Evolutionary conservation across 2,329 filamentous ascomycete species (phyloP), one percentile per base, ranked within the genome.

Genomic region (Alternaria gaisen): DNA sequence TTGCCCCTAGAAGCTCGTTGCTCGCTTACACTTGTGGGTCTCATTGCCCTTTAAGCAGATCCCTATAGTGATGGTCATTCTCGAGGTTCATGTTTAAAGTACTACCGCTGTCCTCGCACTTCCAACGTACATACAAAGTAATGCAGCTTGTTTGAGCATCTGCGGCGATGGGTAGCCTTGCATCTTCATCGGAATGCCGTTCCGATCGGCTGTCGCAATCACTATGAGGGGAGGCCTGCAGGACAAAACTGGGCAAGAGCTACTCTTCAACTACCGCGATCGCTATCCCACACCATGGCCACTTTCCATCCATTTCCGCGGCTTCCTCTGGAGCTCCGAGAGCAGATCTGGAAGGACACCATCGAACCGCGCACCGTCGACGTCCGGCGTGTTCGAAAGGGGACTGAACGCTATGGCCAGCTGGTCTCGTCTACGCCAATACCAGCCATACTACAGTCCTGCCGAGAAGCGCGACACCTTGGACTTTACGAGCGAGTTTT

Each of bases 1-100:
- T 54, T 66, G 55, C 60, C 67, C 67, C 6, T 47, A 53, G 12
- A n/a, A 34, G 22, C 18, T 36, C 18, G 20, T 12, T 56, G 47
- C 42, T 58, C 53, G 56, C 54, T 58, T 60, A 52, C 22, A 42
- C 44, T 57, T 53, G 56, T 44, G 18, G 36, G 28, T 22, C 32
- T 34, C 30, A 34, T 34, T 6, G 18, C 18, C 18, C 30, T 32
- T 5, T 30, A 9, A 36, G 20, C 24, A 14, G 18, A 36, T 30
- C 8, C n/a, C 4, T 34, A 24, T 4, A 9, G 36, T 18, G 8
- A 18, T 41, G 2, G 18, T 41, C 18, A 48, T 16, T 16, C 1
- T 32, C 2, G n/a, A 22, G n/a, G 20, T 22, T 36, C 20, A 24
- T 36, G 5, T 24, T 36, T 14, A 8, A 11, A 24, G 20, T 42